Conservation (phyloP, 1,284 basidiomycete species). For the Paramarasmius palmivorus region DNA sequence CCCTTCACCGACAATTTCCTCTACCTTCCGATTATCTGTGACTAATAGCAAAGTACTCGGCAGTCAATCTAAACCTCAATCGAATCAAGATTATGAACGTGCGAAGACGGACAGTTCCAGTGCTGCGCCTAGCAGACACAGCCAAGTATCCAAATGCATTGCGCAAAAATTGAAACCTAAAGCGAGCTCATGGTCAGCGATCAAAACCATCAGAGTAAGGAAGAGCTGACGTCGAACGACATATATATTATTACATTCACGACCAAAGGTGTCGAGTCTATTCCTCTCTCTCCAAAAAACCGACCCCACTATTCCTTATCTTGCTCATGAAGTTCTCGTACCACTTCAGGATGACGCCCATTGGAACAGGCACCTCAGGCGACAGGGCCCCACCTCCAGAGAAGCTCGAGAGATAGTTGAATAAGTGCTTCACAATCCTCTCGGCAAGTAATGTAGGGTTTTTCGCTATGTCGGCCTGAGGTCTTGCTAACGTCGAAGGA, state of each 20-base stretch:
- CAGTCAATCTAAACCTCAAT: too few species aligned
- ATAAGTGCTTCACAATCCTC: conserved; percentile 71
- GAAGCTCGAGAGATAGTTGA: conserved; percentile 86
- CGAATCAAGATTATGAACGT: too few species aligned
- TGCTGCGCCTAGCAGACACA: too few species aligned
- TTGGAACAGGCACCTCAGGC: conserved; percentile 71
- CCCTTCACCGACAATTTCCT: too few species aligned
- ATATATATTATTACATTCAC: not conserved
- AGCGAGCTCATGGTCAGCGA: too few species aligned
- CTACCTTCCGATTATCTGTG: too few species aligned
- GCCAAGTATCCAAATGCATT: too few species aligned
- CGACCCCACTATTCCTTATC: conserved; percentile 66
- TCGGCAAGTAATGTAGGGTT: conserved; percentile 52
- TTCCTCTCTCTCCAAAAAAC: conserved; percentile 75
- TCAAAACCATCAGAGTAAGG: not conserved
- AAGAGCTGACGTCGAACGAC: not conserved
- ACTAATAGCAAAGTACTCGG: too few species aligned
- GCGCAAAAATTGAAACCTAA: too few species aligned
- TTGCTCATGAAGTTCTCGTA: conserved; percentile 81
- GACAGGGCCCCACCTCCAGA: conserved; percentile 48
- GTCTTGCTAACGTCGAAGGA: conserved; percentile 35
- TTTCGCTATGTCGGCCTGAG: conserved; percentile 20
- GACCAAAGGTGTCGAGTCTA: conserved; percentile 18
- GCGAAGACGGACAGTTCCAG: too few species aligned
- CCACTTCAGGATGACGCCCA: conserved; percentile 78